A percentile compares a stretch with the other conserved stretches of the same genome.
Conservation (phyloP, 2,329 filamentous ascomycete species). For the Paracoccidioides lutzii region DNA sequence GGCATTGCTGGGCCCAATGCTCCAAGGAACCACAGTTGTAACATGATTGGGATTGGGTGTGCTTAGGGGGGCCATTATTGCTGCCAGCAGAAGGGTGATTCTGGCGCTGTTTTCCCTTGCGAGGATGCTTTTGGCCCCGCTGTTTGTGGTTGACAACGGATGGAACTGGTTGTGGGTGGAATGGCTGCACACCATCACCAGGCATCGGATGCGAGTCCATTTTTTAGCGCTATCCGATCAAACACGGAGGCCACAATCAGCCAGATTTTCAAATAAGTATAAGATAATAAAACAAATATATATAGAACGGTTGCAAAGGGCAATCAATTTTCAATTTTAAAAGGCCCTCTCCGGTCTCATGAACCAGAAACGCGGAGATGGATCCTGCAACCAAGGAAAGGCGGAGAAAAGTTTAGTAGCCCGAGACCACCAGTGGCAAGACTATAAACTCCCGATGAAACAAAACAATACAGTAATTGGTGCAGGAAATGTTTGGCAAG, state of each 20-base stretch:
- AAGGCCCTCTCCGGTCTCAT: background rate
- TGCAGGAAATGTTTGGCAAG: background rate
- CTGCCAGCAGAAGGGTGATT: conserved; percentile 4
- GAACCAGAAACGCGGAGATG: background rate
- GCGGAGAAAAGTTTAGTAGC: background rate
- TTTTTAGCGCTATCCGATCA: background rate
- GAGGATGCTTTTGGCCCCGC: conserved; percentile 9
- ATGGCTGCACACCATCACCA: background rate
- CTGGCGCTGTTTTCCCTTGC: conserved; percentile 11
- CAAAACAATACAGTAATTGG: background rate
- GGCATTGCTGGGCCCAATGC: conserved; percentile 24
- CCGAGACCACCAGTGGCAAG: background rate
- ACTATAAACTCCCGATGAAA: background rate
- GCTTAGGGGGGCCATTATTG: conserved; percentile 3
- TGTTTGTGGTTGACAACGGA: conserved; percentile 6
- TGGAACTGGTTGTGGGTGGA: conserved; percentile 5
- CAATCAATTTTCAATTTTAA: background rate
- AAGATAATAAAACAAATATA: background rate
- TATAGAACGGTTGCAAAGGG: no score
- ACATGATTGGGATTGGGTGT: conserved; percentile 15
- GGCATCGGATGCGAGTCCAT: conserved; percentile 8
- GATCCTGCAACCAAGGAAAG: background rate
- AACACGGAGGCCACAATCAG: background rate
- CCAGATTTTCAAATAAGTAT: background rate
- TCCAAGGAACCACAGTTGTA: conserved; percentile 23